Conservation (phyloP, 768 basidiomycete species). For the Lyophyllum shimeji region DNA sequence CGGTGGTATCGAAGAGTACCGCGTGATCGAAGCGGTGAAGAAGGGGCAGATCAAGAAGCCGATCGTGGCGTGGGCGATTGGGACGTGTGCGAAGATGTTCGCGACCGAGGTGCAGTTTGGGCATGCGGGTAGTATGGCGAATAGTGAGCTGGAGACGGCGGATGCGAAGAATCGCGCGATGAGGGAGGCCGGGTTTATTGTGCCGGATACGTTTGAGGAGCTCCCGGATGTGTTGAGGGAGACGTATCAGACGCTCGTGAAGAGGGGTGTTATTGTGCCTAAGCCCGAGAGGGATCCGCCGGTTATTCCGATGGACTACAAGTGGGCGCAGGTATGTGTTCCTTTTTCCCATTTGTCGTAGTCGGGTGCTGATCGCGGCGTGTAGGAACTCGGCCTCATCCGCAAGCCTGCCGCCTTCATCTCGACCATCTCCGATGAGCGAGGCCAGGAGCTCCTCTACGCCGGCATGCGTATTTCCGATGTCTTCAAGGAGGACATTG, state of each 20-base stretch:
- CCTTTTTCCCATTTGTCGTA: not conserved
- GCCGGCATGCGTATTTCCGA: conserved; percentile 99
- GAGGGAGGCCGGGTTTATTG: conserved; percentile 93
- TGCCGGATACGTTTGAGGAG: conserved; percentile 97
- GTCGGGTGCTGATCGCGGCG: not conserved
- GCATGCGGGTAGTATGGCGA: conserved; percentile 97
- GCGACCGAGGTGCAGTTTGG: conserved; percentile 99
- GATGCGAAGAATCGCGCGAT: conserved; percentile 97
- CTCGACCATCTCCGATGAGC: conserved; percentile 99
- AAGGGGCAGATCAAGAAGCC: conserved; percentile 93
- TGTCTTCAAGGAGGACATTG: conserved; percentile 97
- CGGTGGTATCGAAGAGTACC: conserved; percentile 98
- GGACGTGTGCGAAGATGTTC: conserved; percentile 99
- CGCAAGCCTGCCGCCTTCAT: conserved; percentile 99
- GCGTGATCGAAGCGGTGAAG: conserved; percentile 97
- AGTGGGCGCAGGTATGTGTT: conserved; percentile 80
- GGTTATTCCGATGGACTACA: conserved; percentile 99
- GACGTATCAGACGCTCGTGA: conserved; percentile 83
- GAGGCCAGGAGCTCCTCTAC: conserved; percentile 97
- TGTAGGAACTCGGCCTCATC: conserved; percentile 87
- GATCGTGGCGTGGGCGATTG: conserved; percentile 99
- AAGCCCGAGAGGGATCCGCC: conserved; percentile 86
- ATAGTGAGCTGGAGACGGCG: conserved; percentile 96
- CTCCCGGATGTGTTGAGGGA: conserved; percentile 82
- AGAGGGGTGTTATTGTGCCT: conserved; percentile 62